Conservation (phyloP, 192 early-diverging fungal genomes). For the Coemansia sp. region DNA sequence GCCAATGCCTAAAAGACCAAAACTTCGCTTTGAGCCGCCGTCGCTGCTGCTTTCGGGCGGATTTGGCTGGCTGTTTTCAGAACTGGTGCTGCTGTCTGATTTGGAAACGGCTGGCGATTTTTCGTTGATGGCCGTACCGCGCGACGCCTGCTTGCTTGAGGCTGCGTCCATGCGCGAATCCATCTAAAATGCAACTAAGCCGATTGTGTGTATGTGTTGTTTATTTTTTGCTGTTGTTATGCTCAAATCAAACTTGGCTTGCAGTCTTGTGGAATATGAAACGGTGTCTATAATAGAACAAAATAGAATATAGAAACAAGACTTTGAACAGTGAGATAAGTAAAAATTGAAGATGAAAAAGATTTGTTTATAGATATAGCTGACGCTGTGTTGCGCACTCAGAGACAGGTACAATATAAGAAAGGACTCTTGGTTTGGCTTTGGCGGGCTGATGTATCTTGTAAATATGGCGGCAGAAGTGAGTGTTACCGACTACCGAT, state of each 20-base stretch:
- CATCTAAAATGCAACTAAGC: neutral
- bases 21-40: neutral
- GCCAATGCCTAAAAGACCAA: conserved; percentile 4
- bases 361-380: too few species aligned
- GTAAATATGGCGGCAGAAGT: too few species aligned
- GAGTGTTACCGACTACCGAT: neutral
- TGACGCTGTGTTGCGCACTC: too few species aligned
- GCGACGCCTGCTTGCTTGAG: neutral
- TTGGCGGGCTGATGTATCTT: too few species aligned
- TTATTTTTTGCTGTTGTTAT: neutral
- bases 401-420: too few species aligned
- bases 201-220: neutral
- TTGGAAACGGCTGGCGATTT: neutral
- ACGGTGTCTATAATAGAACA: too few species aligned
- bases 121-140: neutral
- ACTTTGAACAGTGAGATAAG: too few species aligned
- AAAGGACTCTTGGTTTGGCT: too few species aligned
- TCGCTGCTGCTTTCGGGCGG: neutral
- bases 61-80: conserved; percentile 1
- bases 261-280: too few species aligned
- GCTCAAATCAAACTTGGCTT: too few species aligned
- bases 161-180: neutral
- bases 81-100: neutral
- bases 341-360: too few species aligned
- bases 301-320: too few species aligned